Conservation (phyloP, 257 asterid species). For the Solanum pinnatisectum region DNA sequence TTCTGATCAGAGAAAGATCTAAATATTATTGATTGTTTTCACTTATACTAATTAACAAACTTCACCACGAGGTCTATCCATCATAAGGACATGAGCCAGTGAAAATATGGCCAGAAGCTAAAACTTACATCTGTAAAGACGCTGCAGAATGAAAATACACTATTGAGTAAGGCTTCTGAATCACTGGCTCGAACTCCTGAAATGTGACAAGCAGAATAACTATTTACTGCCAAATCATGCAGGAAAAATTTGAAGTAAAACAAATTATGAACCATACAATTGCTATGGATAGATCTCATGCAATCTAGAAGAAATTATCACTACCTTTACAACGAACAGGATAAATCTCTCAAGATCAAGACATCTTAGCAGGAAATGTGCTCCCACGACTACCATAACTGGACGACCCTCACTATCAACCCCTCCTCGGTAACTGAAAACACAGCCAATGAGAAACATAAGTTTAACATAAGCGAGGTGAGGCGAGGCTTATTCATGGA, state of each 20-base stretch:
- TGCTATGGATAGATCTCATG: neutral
- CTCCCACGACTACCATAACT: constrained; percentile 94
- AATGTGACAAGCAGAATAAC: neutral
- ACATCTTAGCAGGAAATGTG: constrained; percentile 88
- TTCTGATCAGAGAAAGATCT: neutral
- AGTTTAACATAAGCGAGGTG: neutral
- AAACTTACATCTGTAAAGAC: constrained; percentile 69
- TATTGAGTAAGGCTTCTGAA: constrained; percentile 88
- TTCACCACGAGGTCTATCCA: neutral
- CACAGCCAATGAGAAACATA: neutral
- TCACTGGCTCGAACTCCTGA: constrained; percentile 97
- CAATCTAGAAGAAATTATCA: neutral
- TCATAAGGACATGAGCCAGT: neutral
- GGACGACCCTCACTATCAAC: constrained; percentile 87
- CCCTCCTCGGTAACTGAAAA: constrained; percentile 87
- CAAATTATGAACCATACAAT: neutral
- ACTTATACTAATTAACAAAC: neutral
- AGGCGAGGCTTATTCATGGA: neutral
- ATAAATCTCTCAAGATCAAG: constrained; percentile 86
- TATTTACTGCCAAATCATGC: neutral
- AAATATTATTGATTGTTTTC: neutral
- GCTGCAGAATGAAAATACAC: constrained; percentile 97
- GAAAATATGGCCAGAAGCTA: neutral
- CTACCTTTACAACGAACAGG: constrained; percentile 76
- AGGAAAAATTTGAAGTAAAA: neutral